Base-by-base conservation (phyloP, 371 early-diverging fungal genomes). In the Zopfochytrium polystomum region DNA sequence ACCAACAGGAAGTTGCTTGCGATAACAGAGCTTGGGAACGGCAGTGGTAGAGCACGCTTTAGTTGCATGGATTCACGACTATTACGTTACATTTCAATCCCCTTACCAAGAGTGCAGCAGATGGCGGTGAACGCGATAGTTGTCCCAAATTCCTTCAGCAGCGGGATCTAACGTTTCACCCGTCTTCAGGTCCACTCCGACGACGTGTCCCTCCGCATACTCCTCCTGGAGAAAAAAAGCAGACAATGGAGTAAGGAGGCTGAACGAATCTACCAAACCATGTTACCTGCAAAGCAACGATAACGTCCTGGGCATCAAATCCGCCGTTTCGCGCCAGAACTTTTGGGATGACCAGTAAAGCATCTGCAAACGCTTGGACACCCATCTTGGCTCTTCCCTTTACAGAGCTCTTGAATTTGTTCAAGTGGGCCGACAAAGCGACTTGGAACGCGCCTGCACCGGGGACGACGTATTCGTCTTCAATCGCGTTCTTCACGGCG, bases 381-480 rank as follows among this genome's bases (percentile, higher is more conserved):
- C 98, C 98, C 85, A 96, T 89, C 84, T 92, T 91, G 65, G 94
- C 87, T 53, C 91, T 85, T 23, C 98, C 98, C 69, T 91, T 93
- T 63, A 96, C 92, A 23, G 85, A 65, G 68, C 89, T 87, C 78
- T 95, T 90, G 79, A 86, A 94, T 73, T 92, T 84, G 32, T 68
- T 60, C 60, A 98, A 75, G 69, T 95, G 96, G 52, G 81, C 76
- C 47, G 87, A 78, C 45, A 89, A 82, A 22, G 93, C 95, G 22
- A 92, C 84, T 72, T 98, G 93, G 83, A 99, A 91, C 2, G 96
- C 95, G 53, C 95, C 95, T 25, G 95, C 99, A 34, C 99, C 99
- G 35, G 93, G 89, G 52, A 99, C 88, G 63, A 97, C 86, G 58
- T 77, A 70, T 52, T 85, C 82, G 72, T 98, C 97, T 78, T 97